These are phyloP conservation scores for Phyllosticta capitalensis DNA, from an alignment of 2,329 filamentous ascomycete genomes.

Conservation along the genomic window DNA sequence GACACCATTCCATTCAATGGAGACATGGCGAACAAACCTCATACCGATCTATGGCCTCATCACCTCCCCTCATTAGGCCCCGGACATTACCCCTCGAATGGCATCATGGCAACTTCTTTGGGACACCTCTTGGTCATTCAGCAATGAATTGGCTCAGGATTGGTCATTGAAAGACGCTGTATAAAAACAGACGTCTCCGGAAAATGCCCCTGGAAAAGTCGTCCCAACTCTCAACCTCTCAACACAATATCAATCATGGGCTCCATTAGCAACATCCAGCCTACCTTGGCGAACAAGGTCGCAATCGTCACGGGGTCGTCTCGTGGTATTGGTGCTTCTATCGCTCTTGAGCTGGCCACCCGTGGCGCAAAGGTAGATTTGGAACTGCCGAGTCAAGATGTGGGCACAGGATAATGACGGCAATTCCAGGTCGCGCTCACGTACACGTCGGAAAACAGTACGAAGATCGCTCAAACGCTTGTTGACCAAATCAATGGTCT, in stretches of 20 bases:
- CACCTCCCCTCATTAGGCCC: too few species aligned
- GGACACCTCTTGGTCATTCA: too few species aligned
- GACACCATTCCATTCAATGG: too few species aligned
- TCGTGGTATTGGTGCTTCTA: slow-evolving; percentile 40
- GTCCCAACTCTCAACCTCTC: too few species aligned
- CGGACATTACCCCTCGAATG: too few species aligned
- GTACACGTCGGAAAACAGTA: slow-evolving; percentile 33
- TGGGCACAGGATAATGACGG: neutral
- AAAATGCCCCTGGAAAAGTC: too few species aligned
- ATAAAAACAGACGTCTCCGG: neutral
- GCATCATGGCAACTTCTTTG: too few species aligned
- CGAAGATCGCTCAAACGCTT: slow-evolving; percentile 22
- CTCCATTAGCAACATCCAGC: neutral
- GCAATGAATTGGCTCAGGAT: too few species aligned
- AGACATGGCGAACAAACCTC: too few species aligned
- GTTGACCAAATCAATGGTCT: slow-evolving; percentile 26
- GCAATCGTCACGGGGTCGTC: slow-evolving; percentile 43
- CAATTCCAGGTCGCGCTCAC: slow-evolving; percentile 31
- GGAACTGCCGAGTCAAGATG: too few species aligned
- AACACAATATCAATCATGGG: neutral
- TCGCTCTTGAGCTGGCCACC: slow-evolving; percentile 40
- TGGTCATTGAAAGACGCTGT: neutral
- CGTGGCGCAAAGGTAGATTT: slow-evolving; percentile 33
- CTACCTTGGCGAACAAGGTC: slow-evolving; percentile 23
- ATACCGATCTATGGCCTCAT: too few species aligned